Percentiles rank a stretch among this genome's conserved stretches.
These are phyloP conservation scores for Coniochaeta pulveracea DNA, from an alignment of 2,329 filamentous ascomycete genomes.

Conservation along the genomic window DNA sequence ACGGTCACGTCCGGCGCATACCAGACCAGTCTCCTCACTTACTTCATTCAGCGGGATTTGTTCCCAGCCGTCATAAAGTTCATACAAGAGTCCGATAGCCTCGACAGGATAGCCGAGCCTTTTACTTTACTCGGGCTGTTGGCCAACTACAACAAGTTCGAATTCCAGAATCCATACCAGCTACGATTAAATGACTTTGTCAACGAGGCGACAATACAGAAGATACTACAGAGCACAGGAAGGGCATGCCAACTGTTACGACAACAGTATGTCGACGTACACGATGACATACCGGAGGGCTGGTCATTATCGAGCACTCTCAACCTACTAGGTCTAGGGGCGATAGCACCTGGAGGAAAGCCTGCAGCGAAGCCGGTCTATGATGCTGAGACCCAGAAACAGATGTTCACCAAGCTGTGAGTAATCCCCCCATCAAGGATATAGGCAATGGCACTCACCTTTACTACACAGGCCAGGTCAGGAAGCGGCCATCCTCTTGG, in stretches of 20 bases:
- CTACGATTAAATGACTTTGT: constrained; percentile 89
- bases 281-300: constrained; percentile 81
- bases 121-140: constrained; percentile 78
- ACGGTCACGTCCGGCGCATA: constrained; percentile 88
- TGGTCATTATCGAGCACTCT: constrained; percentile 79
- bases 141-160: constrained; percentile 98
- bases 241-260: constrained; percentile 57
- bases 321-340: constrained; percentile 73
- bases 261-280: constrained; percentile 69
- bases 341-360: constrained; percentile 58
- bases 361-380: constrained; percentile 48
- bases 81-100: constrained; percentile 65
- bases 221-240: constrained; percentile 68
- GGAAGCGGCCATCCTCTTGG: constrained; percentile 69
- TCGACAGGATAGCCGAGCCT: constrained; percentile 54
- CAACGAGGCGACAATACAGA: constrained; percentile 77
- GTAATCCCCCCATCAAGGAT: constrained; percentile 18
- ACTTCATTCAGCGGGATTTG: constrained; percentile 87
- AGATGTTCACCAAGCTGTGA: constrained; percentile 69
- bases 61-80: constrained; percentile 96
- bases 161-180: constrained; percentile 94
- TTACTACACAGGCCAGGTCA: constrained; percentile 52
- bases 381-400: constrained; percentile 70
- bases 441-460: constrained; percentile 14
- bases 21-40: constrained; percentile 85